A percentile compares a stretch with the other conserved stretches of the same genome.
These are phyloP conservation scores for Talinum fruticosum DNA, from an alignment of 148 eudicot species.

Conservation along the genomic window DNA sequence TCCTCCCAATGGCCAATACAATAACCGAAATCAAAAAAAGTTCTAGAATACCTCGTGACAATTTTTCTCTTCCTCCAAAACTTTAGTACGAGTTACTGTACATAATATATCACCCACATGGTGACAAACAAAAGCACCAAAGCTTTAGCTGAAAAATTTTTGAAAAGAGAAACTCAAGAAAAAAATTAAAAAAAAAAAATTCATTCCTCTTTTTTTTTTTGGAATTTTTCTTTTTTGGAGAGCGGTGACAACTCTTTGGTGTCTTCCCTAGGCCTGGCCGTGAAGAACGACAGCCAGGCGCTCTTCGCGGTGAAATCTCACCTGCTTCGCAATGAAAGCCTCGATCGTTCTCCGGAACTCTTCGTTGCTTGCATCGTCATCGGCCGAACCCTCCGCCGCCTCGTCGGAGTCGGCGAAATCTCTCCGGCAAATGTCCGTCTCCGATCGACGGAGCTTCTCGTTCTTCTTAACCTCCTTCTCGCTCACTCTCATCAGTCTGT, in stretches of 20 bases:
- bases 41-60: constrained; percentile 17
- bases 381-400: constrained; percentile 26
- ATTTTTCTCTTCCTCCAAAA: constrained; percentile 18
- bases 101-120: constrained; percentile 8
- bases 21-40: constrained; percentile 6
- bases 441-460: constrained; percentile 51
- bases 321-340: constrained; percentile 79
- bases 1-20: background rate
- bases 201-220: background rate
- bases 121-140: constrained; percentile 22
- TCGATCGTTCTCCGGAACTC: constrained; percentile 76
- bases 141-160: constrained; percentile 10
- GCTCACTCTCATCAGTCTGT: constrained; percentile 27
- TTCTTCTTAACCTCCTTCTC: background rate
- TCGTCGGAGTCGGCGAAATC: constrained; percentile 13
- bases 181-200: background rate
- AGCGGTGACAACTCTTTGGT: constrained; percentile 3
- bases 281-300: constrained; percentile 58
- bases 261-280: constrained; percentile 27
- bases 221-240: background rate
- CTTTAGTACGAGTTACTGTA: constrained; percentile 10
- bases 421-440: constrained; percentile 46
- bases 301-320: constrained; percentile 69
- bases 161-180: no score
- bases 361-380: constrained; percentile 59